phyloP scores from a whole-genome alignment of 768 basidiomycete genomes.

The Rhodotorula paludigena region DNA sequence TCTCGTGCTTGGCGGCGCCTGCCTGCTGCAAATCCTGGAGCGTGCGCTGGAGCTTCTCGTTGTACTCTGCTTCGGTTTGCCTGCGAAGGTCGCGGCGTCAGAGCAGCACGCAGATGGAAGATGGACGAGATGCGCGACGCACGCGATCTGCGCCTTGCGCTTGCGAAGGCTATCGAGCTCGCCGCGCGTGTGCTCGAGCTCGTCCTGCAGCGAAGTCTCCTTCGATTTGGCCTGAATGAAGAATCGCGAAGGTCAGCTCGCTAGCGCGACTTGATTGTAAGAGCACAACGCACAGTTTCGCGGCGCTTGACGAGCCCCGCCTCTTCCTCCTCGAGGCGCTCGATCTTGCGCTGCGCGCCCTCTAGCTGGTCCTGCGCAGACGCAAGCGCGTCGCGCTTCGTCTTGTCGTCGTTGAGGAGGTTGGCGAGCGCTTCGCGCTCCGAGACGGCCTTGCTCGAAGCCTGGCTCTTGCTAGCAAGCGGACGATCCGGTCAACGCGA shows the following conservation, averaged over 20 bases:
- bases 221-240: conserved; percentile 53
- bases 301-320: conserved; percentile 50
- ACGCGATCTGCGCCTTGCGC: conserved; percentile 31
- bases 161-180: conserved; percentile 64
- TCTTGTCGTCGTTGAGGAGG: conserved; percentile 76
- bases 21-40: conserved; percentile 83
- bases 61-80: conserved; percentile 81
- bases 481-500: too few relatives aligned
- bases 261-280: conserved; percentile 16
- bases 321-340: conserved; percentile 49
- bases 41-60: conserved; percentile 79
- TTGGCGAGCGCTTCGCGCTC: conserved; percentile 83
- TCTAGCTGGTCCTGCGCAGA: conserved; percentile 67
- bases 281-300: conserved; percentile 53
- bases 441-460: conserved; percentile 71
- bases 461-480: conserved; percentile 67
- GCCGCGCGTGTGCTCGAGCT: conserved; percentile 63
- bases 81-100: conserved; percentile 49
- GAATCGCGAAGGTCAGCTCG: neutral
- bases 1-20: conserved; percentile 79
- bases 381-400: conserved; percentile 58
- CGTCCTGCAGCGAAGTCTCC: conserved; percentile 56
- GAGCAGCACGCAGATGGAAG: neutral
- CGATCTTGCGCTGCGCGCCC: conserved; percentile 58
- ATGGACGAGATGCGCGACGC: neutral